Conservation (phyloP, 129 eudicot species). For the Arctium minus region DNA sequence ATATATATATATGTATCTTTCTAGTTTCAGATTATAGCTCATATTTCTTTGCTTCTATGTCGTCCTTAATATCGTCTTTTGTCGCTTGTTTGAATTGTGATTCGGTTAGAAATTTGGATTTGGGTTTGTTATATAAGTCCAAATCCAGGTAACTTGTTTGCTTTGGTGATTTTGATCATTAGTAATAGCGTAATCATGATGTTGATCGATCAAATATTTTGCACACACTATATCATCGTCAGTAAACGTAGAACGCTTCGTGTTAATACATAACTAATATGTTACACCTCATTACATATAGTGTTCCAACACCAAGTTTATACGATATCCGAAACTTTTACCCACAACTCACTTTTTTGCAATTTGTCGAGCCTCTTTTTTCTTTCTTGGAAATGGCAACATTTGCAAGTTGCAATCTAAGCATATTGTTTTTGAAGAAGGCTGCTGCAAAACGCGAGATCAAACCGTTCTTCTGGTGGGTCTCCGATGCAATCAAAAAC, state of each 20-base stretch:
- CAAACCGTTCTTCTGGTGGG: slow-evolving; percentile 96
- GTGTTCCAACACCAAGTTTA: not conserved
- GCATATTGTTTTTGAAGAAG: slow-evolving; percentile 73
- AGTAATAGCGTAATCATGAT: not conserved
- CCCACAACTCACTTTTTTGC: not conserved
- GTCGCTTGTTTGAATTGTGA: not conserved
- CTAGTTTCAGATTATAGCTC: slow-evolving; percentile 3
- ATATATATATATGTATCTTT: slow-evolving; percentile 14
- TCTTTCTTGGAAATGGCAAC: not conserved
- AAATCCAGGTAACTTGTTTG: not conserved
- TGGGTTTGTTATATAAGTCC: not conserved
- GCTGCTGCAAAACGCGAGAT: slow-evolving; percentile 74
- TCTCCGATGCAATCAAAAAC: slow-evolving; percentile 98
- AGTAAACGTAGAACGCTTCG: not conserved
- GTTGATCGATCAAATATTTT: not conserved
- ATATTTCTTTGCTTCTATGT: not conserved
- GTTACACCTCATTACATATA: not conserved
- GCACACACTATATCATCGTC: not conserved
- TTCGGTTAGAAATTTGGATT: not conserved
- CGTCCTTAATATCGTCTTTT: too few species aligned
- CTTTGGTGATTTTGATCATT: not conserved
- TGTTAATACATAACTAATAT: not conserved
- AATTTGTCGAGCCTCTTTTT: not conserved
- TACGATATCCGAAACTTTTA: not conserved
- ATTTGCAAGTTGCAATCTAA: slow-evolving; percentile 6